Percentiles rank a stretch among this genome's conserved stretches.
These are phyloP conservation scores for Aspergillus puulaauensis DNA, from an alignment of 2,329 filamentous ascomycete species.

Conservation along the genomic window DNA sequence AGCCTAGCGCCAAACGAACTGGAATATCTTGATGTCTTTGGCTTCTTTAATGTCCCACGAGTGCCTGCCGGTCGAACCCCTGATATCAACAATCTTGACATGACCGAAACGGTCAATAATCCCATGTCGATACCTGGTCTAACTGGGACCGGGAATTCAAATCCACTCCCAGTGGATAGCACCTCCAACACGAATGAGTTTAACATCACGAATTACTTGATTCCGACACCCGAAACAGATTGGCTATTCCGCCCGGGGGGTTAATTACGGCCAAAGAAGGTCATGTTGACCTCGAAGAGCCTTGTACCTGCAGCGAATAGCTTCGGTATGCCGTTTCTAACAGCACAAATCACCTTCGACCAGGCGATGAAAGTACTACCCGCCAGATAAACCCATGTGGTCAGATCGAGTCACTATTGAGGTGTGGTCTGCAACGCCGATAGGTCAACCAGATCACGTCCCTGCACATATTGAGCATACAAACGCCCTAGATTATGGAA, in stretches of 20 bases:
- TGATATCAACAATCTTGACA: slow-evolving; percentile 26
- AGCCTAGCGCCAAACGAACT: slow-evolving; percentile 77
- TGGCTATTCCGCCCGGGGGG: slow-evolving; percentile 40
- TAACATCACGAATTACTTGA: slow-evolving; percentile 48
- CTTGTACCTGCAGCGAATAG: background rate
- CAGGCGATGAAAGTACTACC: too few relatives aligned
- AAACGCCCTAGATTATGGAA: too few relatives aligned
- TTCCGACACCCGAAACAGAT: slow-evolving; percentile 48
- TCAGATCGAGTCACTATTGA: too few relatives aligned
- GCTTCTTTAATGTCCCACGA: slow-evolving; percentile 89
- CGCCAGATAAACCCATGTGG: background rate
- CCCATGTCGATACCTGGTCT: slow-evolving; percentile 40
- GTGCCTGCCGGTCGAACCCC: slow-evolving; percentile 50
- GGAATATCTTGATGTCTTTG: slow-evolving; percentile 89
- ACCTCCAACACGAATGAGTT: slow-evolving; percentile 36
- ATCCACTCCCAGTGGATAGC: slow-evolving; percentile 19
- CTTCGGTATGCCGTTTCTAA: too few relatives aligned
- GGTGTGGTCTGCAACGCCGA: too few relatives aligned
- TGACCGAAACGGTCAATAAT: slow-evolving; percentile 27
- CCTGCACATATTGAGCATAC: too few relatives aligned
- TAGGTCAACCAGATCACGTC: too few relatives aligned
- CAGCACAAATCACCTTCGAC: background rate
- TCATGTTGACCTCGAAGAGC: background rate
- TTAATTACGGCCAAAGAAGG: slow-evolving; percentile 1
- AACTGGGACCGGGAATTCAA: slow-evolving; percentile 20